Evolutionary conservation across 2,329 filamentous ascomycete species (phyloP), one percentile per base, ranked within the genome.

Genomic region (Akanthomyces uredinophilus): DNA sequence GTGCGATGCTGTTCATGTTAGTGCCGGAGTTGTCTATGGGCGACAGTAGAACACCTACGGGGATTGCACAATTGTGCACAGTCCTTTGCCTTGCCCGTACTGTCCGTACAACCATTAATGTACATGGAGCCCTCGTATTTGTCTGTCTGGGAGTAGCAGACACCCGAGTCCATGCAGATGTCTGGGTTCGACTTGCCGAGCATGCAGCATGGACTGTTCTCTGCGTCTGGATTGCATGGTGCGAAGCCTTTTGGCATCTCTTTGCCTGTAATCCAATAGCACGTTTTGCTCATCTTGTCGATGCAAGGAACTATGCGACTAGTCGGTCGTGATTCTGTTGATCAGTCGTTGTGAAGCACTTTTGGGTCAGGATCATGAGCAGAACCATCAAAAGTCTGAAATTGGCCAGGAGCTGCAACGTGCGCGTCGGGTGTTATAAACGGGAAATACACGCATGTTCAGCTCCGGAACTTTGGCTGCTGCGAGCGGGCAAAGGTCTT

Each of bases 251-350:
- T 3, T 22, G 63, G 60, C 20, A 60, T 18, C 13, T 50, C 27
- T 2, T 49, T 51, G 27, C 66, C 66, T 27, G 64, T 63, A 24
- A 67, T 24, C 2, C 39, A 41, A 37, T 68, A 67, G 54, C 65
- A 69, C 41, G 96, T 52, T 37, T 53, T 54, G 27, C 27, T 37
- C 54, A 57, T 57, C 13, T 47, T 47, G 14, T 11, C 5, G 14
- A 14, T n/a, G 32, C 16, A 6, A 22, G 2, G 2, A 7, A 24
- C 20, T 54, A 32, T 32, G 10, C 7, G 2, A 5, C n/a, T n/a
- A 27, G 51, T 16, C 14, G 20, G 13, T 41, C 20, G 27, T 16
- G 7, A 37, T 51, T 13, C 16, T 13, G 29, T 22, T 41, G 22
- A 22, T 41, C 20, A 13, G 20, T 24, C 7, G 20, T 20, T 13